phyloP scores from a whole-genome alignment of 1,139 yeast species.

The Pichia inconspicua region DNA sequence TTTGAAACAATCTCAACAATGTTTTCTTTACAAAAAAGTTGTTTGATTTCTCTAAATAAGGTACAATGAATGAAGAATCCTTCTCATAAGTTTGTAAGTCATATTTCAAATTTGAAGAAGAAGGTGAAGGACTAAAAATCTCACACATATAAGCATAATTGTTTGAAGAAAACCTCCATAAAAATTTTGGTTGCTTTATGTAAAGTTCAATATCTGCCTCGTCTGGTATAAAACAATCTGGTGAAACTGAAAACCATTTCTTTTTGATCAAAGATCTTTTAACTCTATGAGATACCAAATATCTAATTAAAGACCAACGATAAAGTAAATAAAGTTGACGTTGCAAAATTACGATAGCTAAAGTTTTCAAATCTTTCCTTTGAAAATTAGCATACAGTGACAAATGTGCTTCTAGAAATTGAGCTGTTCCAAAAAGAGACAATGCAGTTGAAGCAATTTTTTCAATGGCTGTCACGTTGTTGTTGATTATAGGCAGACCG shows the following conservation, averaged over 20 bases:
- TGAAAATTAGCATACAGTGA: background rate
- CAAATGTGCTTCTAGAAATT: background rate
- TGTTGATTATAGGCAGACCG: background rate
- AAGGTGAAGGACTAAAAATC: background rate
- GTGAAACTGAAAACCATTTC: background rate
- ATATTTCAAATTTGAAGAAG: background rate
- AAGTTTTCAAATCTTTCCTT: background rate
- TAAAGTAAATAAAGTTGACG: background rate
- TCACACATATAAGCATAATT: background rate
- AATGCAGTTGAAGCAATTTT: background rate
- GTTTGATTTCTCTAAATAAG: background rate
- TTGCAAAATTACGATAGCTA: background rate
- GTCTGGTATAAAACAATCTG: constrained; percentile 1
- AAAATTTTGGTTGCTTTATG: constrained; percentile 1
- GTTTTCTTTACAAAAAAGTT: background rate
- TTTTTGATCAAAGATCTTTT: background rate
- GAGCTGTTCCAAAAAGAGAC: background rate
- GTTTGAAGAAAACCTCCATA: constrained; percentile 3
- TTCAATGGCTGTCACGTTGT: background rate
- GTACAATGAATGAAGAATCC: background rate
- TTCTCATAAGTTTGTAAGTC: background rate
- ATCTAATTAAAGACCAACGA: background rate
- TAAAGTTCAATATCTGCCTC: constrained; percentile 1
- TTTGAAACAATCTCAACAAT: background rate
- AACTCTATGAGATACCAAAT: background rate